These are phyloP conservation scores for Plasmodium vinckei DNA, from an alignment of 169 alveolate genomes.

Conservation along the genomic window DNA sequence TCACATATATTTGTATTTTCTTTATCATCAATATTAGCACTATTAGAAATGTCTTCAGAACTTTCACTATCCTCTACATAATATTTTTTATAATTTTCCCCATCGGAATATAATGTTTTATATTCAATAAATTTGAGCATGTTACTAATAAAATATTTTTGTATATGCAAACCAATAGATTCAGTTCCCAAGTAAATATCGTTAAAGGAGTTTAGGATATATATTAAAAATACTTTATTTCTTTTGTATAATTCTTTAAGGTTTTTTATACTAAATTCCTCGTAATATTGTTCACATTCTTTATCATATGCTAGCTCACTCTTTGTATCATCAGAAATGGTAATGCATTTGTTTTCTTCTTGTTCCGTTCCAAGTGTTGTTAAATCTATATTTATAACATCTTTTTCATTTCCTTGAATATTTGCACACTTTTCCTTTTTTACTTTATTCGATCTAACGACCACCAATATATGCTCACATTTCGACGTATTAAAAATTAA, in stretches of 20 bases:
- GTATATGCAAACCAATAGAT: constrained; percentile 21
- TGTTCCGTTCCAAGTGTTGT: neutral
- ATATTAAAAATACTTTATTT: constrained; percentile 40
- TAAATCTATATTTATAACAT: neutral
- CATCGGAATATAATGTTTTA: constrained; percentile 42
- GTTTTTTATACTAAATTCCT: constrained; percentile 35
- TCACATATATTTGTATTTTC: constrained; percentile 4
- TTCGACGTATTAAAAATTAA: constrained; percentile 24
- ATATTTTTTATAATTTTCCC: constrained; percentile 9
- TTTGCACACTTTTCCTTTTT: neutral
- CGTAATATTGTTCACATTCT: constrained; percentile 17
- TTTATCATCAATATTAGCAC: neutral
- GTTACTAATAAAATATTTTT: constrained; percentile 16
- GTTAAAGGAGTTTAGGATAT: constrained; percentile 35
- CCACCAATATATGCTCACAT: constrained; percentile 41
- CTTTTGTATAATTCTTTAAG: constrained; percentile 50
- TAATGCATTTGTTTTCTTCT: neutral
- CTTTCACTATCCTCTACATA: neutral
- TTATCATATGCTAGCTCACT: neutral
- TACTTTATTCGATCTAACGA: neutral
- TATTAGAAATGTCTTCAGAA: neutral
- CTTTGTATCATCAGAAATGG: neutral
- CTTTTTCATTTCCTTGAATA: neutral
- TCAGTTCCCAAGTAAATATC: constrained; percentile 12
- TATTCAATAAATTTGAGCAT: constrained; percentile 21